Percentiles rank a stretch among this genome's conserved stretches.
Evolutionary conservation across 306 rosid genomes (phyloP).

Genomic region (Quercus aquifolioides): DNA sequence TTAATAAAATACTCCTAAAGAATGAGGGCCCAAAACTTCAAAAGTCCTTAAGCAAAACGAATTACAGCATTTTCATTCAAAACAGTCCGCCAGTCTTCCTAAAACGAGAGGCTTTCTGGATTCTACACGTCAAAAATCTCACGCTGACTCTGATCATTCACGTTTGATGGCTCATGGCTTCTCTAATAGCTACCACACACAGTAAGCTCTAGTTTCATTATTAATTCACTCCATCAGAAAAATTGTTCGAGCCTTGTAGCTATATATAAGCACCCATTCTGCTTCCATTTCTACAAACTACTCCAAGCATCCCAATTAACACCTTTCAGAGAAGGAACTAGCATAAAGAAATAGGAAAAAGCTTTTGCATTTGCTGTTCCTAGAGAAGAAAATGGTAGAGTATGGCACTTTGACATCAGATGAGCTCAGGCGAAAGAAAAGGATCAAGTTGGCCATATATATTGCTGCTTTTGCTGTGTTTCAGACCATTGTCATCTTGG

Average conservation of each 20-base stretch:
- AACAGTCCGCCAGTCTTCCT: no score
- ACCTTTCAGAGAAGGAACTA: neutral
- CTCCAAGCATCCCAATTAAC: neutral
- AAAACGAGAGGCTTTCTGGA: no score
- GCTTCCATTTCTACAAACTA: neutral
- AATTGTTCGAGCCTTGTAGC: neutral
- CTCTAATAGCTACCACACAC: no score
- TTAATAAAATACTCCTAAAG: no score
- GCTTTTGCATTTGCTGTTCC: neutral
- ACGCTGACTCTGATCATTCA: no score
- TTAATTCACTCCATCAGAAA: neutral
- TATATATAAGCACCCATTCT: neutral
- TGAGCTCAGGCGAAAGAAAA: slow-evolving; percentile 12
- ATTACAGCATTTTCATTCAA: no score
- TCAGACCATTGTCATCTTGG: slow-evolving; percentile 16
- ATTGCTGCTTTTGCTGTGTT: slow-evolving; percentile 5
- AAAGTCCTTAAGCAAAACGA: no score
- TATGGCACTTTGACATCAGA: neutral
- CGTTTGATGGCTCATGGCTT: no score
- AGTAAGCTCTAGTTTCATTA: no score
- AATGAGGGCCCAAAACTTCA: no score
- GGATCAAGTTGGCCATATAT: neutral
- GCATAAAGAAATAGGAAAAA: neutral
- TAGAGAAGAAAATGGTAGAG: slow-evolving; percentile 12
- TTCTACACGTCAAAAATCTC: no score